phyloP scores from a whole-genome alignment of 1,139 yeast genomes.

The Citeromyces siamensis region DNA sequence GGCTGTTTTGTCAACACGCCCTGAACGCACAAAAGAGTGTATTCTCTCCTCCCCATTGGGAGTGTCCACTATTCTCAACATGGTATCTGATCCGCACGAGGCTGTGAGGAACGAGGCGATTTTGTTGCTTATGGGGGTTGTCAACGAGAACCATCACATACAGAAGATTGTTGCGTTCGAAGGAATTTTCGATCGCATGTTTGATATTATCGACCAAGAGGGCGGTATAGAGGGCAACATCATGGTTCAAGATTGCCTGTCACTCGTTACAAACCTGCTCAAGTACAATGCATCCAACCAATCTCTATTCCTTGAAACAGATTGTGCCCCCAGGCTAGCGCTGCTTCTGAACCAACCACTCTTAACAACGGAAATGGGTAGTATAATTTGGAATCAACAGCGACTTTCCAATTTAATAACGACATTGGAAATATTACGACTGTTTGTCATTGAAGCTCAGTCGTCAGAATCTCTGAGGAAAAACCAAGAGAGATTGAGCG shows the following conservation, averaged over 20 bases:
- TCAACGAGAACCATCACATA: slow-evolving; percentile 70
- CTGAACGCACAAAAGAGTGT: slow-evolving; percentile 61
- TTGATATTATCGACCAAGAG: slow-evolving; percentile 68
- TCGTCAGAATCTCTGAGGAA: slow-evolving; percentile 40
- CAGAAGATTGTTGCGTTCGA: slow-evolving; percentile 94
- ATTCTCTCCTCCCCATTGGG: slow-evolving; percentile 70
- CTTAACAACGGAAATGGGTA: slow-evolving; percentile 25
- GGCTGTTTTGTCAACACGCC: slow-evolving; percentile 70
- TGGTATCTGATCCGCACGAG: slow-evolving; percentile 65
- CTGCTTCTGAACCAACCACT: slow-evolving; percentile 51
- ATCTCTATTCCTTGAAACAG: slow-evolving; percentile 76
- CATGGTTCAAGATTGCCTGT: slow-evolving; percentile 80
- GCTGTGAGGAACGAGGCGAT: slow-evolving; percentile 89
- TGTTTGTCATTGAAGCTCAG: slow-evolving; percentile 59
- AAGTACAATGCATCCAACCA: slow-evolving; percentile 87
- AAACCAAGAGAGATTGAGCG: slow-evolving; percentile 58
- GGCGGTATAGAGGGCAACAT: slow-evolving; percentile 90
- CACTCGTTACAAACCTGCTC: slow-evolving; percentile 59
- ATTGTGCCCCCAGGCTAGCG: slow-evolving; percentile 56
- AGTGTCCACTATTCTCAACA: slow-evolving; percentile 57
- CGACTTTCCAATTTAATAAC: slow-evolving; percentile 52
- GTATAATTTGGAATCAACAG: slow-evolving; percentile 56
- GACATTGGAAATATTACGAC: slow-evolving; percentile 58
- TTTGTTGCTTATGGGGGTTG: slow-evolving; percentile 70
- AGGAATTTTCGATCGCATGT: slow-evolving; percentile 75